These are phyloP conservation scores for Puccinia novopanici DNA, from an alignment of 1,284 basidiomycete species.

Conservation along the genomic window DNA sequence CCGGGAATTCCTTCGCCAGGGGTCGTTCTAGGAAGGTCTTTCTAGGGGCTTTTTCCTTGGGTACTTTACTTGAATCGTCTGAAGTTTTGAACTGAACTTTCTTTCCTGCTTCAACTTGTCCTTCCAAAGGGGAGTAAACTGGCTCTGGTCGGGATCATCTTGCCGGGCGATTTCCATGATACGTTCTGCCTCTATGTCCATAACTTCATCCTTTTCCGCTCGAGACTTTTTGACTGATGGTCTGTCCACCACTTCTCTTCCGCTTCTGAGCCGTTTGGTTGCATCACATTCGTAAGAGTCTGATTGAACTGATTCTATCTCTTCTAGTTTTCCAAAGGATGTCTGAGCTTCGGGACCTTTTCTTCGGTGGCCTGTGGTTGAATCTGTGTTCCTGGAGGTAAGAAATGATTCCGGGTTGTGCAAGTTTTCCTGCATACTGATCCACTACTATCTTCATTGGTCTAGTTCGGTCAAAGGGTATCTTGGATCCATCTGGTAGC, in stretches of 20 bases:
- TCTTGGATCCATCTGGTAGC: too few species aligned
- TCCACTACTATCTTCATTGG: not conserved
- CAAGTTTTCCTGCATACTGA: not conserved
- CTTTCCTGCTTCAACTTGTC: not conserved
- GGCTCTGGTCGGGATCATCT: not conserved
- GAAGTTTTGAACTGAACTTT: not conserved
- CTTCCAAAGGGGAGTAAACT: not conserved
- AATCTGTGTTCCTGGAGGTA: not conserved
- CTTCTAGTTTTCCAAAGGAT: conserved; percentile 6
- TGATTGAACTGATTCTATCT: not conserved
- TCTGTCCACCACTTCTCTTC: not conserved
- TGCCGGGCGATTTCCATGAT: conserved; percentile 11
- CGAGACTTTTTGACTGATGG: not conserved
- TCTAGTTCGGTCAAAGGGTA: not conserved
- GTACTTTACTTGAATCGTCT: not conserved
- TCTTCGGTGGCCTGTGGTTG: not conserved
- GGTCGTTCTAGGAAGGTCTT: conserved; percentile 12
- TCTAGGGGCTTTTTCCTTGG: not conserved
- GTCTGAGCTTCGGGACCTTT: not conserved
- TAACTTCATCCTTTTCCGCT: too few species aligned
- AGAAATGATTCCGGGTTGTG: not conserved
- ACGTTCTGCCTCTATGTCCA: not conserved
- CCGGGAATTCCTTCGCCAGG: not conserved
- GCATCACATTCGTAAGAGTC: not conserved
- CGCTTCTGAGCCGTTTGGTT: not conserved